Percentiles rank a stretch among this genome's conserved stretches.
Conservation (phyloP, 106 monocot genomes). For the Alisma plantagoaquatica region DNA sequence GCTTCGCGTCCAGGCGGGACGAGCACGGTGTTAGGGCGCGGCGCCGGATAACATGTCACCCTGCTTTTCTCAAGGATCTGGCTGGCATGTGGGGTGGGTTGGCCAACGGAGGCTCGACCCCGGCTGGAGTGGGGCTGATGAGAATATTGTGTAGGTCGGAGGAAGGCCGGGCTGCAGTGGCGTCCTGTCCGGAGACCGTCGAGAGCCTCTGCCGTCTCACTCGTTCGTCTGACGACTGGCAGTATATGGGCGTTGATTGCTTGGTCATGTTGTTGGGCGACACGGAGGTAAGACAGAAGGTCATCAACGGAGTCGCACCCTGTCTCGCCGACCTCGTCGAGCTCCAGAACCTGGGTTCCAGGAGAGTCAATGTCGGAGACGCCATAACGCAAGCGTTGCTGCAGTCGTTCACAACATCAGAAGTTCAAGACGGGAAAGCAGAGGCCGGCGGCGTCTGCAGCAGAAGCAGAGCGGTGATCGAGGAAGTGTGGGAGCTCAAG, state of each 20-base stretch:
- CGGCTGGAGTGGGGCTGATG: constrained; percentile 51
- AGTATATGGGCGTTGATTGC: constrained; percentile 80
- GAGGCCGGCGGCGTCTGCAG: too few relatives aligned
- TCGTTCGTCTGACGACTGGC: constrained; percentile 70
- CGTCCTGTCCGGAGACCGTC: constrained; percentile 17
- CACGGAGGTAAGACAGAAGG: constrained; percentile 9
- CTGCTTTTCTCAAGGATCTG: constrained; percentile 32
- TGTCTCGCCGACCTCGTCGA: constrained; percentile 44
- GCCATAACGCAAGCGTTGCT: constrained; percentile 27
- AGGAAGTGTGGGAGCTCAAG: constrained; percentile 28
- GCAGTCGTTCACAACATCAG: too few relatives aligned
- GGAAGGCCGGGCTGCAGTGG: constrained; percentile 35
- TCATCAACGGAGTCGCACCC: constrained; percentile 13
- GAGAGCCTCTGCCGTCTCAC: constrained; percentile 44
- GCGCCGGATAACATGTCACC: too few relatives aligned
- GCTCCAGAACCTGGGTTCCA: constrained; percentile 28
- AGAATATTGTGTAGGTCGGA: constrained; percentile 45
- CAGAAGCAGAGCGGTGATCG: neutral
- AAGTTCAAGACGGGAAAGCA: too few relatives aligned
- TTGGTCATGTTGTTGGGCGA: constrained; percentile 39
- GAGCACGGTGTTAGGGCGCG: too few relatives aligned
- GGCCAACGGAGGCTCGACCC: constrained; percentile 45
- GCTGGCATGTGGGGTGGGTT: constrained; percentile 56
- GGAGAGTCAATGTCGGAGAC: constrained; percentile 29
- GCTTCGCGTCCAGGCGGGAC: constrained; percentile 54